Base-by-base conservation (phyloP, 208 protist species). In the Trichomonas vaginalis region DNA sequence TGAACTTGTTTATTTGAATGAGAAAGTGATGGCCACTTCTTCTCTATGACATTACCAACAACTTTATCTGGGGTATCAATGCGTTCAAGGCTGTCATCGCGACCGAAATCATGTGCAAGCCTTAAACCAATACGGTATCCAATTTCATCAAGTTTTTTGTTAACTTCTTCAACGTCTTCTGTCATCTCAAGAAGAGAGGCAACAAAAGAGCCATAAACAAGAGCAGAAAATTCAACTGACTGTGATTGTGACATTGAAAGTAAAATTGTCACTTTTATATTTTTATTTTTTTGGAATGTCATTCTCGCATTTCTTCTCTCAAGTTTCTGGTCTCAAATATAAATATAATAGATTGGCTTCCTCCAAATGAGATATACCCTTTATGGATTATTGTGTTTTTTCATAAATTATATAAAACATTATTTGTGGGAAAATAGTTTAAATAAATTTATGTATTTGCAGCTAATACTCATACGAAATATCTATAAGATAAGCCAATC, bases 161-260 rank as follows among this genome's bases (percentile, higher is more conserved):
- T 92, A 17, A 92, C 86, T 47, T 92, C 86, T 4, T 92, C 35
- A 9, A 92, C 86, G 39, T 92, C 45, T 51, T 92, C 86, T 39
- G 40, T 51, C 45, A 51, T 92, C 51, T 92, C 86, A 9, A 92
- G 45, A 14, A 92, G 45, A 9, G 86, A 92, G 21, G 42, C 45
- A n/a, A 92, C 86, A 39, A 92, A 45, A 92, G 86, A 92, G 6
- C 86, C 86, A 32, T 92, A 92, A 45, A 92, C 45, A 35, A 92
- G 46, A 39, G 86, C 40, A 27, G 86, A 92, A 92, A 92, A 92
- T n/a, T 92, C 86, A 45, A 92, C 45, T 51, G 82, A 4, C n/a
- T 35, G 79, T 40, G 3, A 40, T n/a, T 21, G 10, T 35, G 15
- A 40, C 49, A 56, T 70, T 70, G 6, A 70, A 70, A 70, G n/a